Conservation (phyloP, 2,329 filamentous ascomycete genomes). For the Fusarium solani-melongenae region DNA sequence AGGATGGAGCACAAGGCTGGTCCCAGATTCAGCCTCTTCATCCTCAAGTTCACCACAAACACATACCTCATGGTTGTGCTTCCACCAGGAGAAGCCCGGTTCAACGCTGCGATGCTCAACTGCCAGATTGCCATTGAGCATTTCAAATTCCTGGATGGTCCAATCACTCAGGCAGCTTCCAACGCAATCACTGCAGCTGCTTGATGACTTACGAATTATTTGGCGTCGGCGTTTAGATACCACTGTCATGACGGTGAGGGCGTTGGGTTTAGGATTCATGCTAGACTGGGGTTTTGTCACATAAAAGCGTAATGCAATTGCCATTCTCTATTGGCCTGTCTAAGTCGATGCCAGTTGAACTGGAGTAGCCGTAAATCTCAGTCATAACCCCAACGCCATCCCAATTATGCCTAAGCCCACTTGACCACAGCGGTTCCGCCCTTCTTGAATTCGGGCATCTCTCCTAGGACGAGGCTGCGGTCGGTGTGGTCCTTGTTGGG, state of each 20-base stretch:
- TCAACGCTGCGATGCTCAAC: conserved; percentile 91
- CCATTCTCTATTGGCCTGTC: conserved; percentile 9
- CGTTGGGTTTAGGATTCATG: conserved; percentile 15
- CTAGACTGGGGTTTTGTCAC: conserved; percentile 1
- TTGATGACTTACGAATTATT: conserved; percentile 16
- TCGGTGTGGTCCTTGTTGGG: conserved; percentile 84
- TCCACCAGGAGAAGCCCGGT: conserved; percentile 89
- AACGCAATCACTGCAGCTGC: conserved; percentile 11
- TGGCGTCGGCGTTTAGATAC: conserved; percentile 44
- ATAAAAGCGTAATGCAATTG: neutral
- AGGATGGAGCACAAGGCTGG: conserved; percentile 84
- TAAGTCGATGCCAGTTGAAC: conserved; percentile 3
- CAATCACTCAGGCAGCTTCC: conserved; percentile 36
- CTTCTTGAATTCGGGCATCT: conserved; percentile 73
- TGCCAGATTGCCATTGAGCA: conserved; percentile 87
- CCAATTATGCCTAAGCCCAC: conserved; percentile 51
- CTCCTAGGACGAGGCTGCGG: conserved; percentile 66
- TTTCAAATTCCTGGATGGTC: conserved; percentile 76
- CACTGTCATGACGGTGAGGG: conserved; percentile 32
- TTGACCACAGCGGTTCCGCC: conserved; percentile 75
- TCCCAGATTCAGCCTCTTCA: conserved; percentile 88
- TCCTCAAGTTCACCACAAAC: conserved; percentile 95
- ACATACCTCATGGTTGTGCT: conserved; percentile 95
- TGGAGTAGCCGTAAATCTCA: conserved; percentile 14
- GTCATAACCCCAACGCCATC: conserved; percentile 34